Evolutionary conservation across 2,329 filamentous ascomycete genomes (phyloP), one percentile per base, ranked within the genome.

Genomic region (Atkinsonella hypoxylon): DNA sequence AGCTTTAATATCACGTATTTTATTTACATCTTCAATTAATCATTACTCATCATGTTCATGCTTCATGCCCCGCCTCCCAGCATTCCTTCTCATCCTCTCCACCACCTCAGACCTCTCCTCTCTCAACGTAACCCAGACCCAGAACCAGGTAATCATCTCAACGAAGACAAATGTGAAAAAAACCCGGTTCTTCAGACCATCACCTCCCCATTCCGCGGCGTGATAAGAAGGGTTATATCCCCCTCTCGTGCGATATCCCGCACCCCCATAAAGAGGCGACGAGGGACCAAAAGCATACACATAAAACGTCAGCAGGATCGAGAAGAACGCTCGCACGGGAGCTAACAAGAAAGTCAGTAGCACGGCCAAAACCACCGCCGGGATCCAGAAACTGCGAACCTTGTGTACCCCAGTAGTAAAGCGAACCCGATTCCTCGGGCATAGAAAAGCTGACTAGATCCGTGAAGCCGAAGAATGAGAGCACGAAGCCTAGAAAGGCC

Each of bases 121-220:
- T 48, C 80, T 73, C 58, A 89, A 65, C 4, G 80, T 85, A 31
- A 83, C 74, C 75, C 82, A 88, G 22, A 80, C 81, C 89, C 89
- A 95, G 67, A 95, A 89, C 88, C 89, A 95, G 54, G 78, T 77
- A 57, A 88, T 74, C 64, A 88, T 79, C 72, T 96, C 90, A 62
- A 95, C 62, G 60, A 95, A 93, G 9, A 81, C 82, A 67, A 89
- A 93, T 0, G 85, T 82, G 63, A 96, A 94, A 40, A 95, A 80
- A 40, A 95, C 72, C 47, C 88, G 79, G 64, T 94, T 95, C 71
- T 90, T 89, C 59, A 95, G 67, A 22, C 79, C 77, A 55, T 89
- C 83, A 47, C 80, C 73, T 55, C 69, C 81, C 75, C 67, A 76
- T 48, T 63, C 53, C 1, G 65, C 60, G 4, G 62, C 57, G 0